Evolutionary conservation across 1,139 yeast genomes (phyloP).

Genomic region (Hansenula sp.): DNA sequence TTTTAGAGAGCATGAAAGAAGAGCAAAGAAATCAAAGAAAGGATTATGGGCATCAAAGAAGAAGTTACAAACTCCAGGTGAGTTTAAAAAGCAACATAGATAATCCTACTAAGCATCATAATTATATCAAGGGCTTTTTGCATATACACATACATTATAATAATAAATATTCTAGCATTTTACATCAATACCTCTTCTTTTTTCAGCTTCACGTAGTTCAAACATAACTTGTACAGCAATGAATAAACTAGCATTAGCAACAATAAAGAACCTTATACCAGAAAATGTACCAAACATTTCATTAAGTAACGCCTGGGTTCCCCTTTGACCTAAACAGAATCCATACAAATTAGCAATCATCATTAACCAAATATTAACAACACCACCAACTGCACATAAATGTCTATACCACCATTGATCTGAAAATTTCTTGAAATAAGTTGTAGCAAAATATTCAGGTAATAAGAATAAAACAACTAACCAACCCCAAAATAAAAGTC

Average conservation of each 20-base stretch:
- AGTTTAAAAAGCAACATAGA: constrained; percentile 49
- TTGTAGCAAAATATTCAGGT: constrained; percentile 79
- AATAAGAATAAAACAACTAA: constrained; percentile 76
- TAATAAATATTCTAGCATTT: constrained; percentile 48
- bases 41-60: constrained; percentile 71
- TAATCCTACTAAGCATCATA: neutral
- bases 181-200: constrained; percentile 74
- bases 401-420: constrained; percentile 72
- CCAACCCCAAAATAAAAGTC: constrained; percentile 94
- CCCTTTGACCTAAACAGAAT: constrained; percentile 88
- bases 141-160: neutral
- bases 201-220: constrained; percentile 83
- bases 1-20: constrained; percentile 54
- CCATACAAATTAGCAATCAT: constrained; percentile 95
- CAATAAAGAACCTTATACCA: constrained; percentile 64
- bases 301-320: constrained; percentile 57
- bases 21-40: constrained; percentile 48
- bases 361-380: constrained; percentile 93
- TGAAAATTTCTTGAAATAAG: constrained; percentile 34
- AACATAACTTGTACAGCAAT: constrained; percentile 93
- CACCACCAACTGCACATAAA: constrained; percentile 83
- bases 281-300: constrained; percentile 69
- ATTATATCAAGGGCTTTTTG: no score
- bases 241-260: constrained; percentile 65
- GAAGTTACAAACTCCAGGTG: constrained; percentile 71